Evolutionary conservation across 441 rosid species (phyloP), one percentile per base, ranked within the genome.

Genomic region (Viola pubescens): DNA sequence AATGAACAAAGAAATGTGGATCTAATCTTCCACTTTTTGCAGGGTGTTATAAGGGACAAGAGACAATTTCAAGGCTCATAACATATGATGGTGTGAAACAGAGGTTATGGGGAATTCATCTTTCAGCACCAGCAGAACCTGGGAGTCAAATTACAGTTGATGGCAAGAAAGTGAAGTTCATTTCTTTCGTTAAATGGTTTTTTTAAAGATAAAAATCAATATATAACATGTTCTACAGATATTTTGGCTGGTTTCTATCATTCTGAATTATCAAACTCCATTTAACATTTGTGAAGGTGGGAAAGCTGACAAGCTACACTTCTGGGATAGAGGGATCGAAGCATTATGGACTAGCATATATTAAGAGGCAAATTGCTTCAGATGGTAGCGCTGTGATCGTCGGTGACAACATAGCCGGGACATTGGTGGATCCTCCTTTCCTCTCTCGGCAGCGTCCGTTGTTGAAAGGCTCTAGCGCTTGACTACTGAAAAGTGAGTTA

Each of bases 21-120:
- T 16, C 19, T 65, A 58, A 58, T 55, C 54, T 41, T 42, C 60
- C 47, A 58, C 6, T 45, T 52, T 43, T 38, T 52, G 6, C 70
- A 90, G 94, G 95, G 53, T 90, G 97, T 75, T 90, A 87, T 6
- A 87, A 90, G 74, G 97, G 97, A 63, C 97, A 90, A 73, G 97
- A 87, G 79, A 87, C 91, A 0, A 80, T 90, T 52, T 67, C 97
- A 63, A 81, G 95, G 65, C 88, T 90, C 60, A 77, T 87, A 63
- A 90, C 95, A 12, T 90, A 87, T 44, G 85, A 84, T 64, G 97
- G 95, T 71, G 77, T 87, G 69, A 90, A 85, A 68, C 95, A 87
- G 79, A 84, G 61, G 62, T 77, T 90, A 43, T 80, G 87, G 87
- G 94, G 94, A 61, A 75, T 90, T 70, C 52, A 65, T 58, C 77